These are phyloP conservation scores for Russula sp. DNA, from an alignment of 768 basidiomycete species.

Conservation along the genomic window DNA sequence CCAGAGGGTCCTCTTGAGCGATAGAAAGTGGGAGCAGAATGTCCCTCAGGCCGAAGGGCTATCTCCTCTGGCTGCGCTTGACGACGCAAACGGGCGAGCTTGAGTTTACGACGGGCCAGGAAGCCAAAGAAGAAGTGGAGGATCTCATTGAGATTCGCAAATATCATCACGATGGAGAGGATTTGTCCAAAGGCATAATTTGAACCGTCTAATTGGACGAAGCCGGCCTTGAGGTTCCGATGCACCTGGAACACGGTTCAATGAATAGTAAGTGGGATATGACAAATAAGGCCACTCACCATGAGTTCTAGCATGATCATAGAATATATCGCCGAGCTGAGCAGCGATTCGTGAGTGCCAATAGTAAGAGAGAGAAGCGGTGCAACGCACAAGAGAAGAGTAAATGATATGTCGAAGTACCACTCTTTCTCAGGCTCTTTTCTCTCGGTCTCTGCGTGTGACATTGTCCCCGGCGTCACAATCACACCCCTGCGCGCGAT, in stretches of 20 bases:
- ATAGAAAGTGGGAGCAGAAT: not conserved
- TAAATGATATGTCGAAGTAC: slow-evolving; percentile 8
- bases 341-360: not conserved
- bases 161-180: slow-evolving; percentile 25
- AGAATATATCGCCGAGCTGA: slow-evolving; percentile 21
- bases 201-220: not conserved
- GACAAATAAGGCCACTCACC: not conserved
- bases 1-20: not conserved
- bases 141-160: slow-evolving; percentile 15
- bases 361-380: not conserved
- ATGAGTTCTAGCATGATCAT: slow-evolving; percentile 22
- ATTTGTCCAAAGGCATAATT: slow-evolving; percentile 29
- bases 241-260: slow-evolving; percentile 13
- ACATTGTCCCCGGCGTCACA: not conserved
- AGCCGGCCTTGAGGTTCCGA: slow-evolving; percentile 9
- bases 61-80: not conserved
- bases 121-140: slow-evolving; percentile 15
- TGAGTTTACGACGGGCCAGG: not conserved
- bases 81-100: not conserved
- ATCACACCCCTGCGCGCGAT: no score
- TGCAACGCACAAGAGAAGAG: slow-evolving; percentile 14
- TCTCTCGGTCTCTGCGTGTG: not conserved
- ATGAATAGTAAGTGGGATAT: not conserved
- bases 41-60: no score
- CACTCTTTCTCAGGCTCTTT: not conserved